Conservation (phyloP, 345 rosid species). For the Salix dunnii region DNA sequence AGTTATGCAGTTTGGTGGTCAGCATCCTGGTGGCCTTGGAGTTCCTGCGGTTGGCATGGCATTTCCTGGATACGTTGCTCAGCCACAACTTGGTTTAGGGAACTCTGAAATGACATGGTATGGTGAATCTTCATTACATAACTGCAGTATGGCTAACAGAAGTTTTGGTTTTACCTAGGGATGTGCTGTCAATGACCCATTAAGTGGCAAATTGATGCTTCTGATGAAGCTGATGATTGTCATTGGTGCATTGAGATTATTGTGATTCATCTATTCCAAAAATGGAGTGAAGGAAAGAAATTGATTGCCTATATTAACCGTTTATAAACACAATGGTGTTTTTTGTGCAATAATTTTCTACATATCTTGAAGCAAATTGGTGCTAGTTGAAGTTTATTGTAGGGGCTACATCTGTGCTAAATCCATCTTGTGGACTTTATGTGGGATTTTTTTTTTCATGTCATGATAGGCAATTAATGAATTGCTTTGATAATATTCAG, state of each 20-base stretch:
- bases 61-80: constrained; percentile 81
- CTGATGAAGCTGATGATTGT: no score
- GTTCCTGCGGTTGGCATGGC: constrained; percentile 97
- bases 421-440: background rate
- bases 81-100: constrained; percentile 76
- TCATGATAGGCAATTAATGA: background rate
- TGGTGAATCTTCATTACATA: background rate
- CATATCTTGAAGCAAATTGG: background rate
- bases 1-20: constrained; percentile 92
- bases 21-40: constrained; percentile 80
- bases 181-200: background rate
- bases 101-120: constrained; percentile 98
- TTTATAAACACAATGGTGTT: background rate
- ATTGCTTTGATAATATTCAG: constrained; percentile 37
- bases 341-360: background rate
- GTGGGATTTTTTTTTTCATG: background rate
- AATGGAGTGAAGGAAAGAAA: background rate
- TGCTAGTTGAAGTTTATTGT: background rate
- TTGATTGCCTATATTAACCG: background rate
- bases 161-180: background rate
- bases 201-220: background rate
- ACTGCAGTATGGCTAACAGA: background rate
- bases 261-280: background rate
- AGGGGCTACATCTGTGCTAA: background rate
- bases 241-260: background rate